Evolutionary conservation across 345 rosid genomes (phyloP).

Genomic region (Cochlearia excelsa): DNA sequence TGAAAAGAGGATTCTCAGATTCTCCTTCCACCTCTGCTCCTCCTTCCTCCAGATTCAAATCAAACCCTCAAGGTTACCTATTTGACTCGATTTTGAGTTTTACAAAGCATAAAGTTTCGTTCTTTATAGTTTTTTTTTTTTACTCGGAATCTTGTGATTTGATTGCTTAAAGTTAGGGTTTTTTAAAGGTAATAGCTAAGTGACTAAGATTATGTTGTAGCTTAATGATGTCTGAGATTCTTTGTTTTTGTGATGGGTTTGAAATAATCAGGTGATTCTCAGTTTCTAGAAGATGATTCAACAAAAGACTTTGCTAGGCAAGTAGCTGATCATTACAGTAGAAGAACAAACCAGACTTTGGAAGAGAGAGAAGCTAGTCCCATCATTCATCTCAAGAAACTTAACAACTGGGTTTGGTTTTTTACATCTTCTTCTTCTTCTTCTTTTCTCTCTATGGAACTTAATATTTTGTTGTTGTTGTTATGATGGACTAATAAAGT

Average conservation of each 20-base stretch:
- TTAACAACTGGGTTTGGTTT: constrained; percentile 80
- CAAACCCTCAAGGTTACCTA: constrained; percentile 58
- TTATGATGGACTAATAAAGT: background rate
- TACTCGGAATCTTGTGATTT: background rate
- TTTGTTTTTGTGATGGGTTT: constrained; percentile 13
- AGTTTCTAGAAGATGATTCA: constrained; percentile 60
- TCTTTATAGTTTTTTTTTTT: constrained; percentile 11
- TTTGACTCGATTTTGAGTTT: background rate
- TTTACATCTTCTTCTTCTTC: background rate
- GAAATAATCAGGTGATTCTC: constrained; percentile 50
- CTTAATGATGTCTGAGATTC: constrained; percentile 9
- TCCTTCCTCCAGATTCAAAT: constrained; percentile 60
- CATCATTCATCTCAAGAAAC: constrained; percentile 89
- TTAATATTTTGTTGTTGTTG: background rate
- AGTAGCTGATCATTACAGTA: constrained; percentile 94
- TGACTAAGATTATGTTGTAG: constrained; percentile 8
- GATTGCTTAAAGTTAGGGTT: background rate
- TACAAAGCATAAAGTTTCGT: constrained; percentile 1
- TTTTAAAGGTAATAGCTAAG: background rate
- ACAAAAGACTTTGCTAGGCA: constrained; percentile 60
- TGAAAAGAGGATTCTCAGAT: constrained; percentile 77
- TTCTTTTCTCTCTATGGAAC: background rate
- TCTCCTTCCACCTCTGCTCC: constrained; percentile 60
- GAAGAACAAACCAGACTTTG: constrained; percentile 92
- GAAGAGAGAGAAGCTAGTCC: constrained; percentile 99